Conservation (phyloP, 257 asterid species). For the Coffea canephora region DNA sequence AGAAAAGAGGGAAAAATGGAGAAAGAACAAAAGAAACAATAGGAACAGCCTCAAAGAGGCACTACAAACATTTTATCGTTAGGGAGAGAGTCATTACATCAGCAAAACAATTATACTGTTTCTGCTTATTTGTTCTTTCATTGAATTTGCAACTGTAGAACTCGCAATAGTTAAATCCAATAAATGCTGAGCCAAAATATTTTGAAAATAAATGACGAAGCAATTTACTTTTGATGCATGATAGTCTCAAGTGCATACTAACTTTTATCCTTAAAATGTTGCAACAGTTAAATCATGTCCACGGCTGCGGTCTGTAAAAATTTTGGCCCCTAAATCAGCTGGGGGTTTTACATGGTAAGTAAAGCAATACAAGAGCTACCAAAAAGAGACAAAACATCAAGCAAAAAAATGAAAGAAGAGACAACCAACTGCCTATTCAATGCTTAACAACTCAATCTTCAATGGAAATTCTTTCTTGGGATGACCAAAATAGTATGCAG, state of each 20-base stretch:
- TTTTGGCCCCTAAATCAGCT: not conserved
- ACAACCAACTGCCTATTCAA: slow-evolving; percentile 25
- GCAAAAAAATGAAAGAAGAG: slow-evolving; percentile 2
- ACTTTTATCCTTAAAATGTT: not conserved
- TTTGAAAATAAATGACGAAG: not conserved
- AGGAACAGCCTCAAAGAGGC: not conserved
- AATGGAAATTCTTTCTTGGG: slow-evolving; percentile 23
- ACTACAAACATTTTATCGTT: not conserved
- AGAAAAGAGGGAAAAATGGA: not conserved
- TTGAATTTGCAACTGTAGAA: not conserved
- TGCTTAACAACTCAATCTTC: slow-evolving; percentile 20
- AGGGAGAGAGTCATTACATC: no score
- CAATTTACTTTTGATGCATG: not conserved
- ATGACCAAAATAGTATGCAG: slow-evolving; percentile 17
- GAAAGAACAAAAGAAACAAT: not conserved
- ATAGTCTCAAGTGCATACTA: not conserved
- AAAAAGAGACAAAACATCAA: slow-evolving; percentile 3
- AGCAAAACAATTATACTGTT: not conserved
- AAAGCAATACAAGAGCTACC: not conserved
- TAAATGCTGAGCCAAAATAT: not conserved
- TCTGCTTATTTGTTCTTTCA: not conserved
- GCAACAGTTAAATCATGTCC: no score
- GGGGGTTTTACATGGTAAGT: not conserved
- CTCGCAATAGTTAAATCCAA: not conserved
- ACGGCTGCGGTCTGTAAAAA: not conserved